Evolutionary conservation across 202 grass and related monocot genomes (phyloP).

Genomic region (Panicum virgatum): DNA sequence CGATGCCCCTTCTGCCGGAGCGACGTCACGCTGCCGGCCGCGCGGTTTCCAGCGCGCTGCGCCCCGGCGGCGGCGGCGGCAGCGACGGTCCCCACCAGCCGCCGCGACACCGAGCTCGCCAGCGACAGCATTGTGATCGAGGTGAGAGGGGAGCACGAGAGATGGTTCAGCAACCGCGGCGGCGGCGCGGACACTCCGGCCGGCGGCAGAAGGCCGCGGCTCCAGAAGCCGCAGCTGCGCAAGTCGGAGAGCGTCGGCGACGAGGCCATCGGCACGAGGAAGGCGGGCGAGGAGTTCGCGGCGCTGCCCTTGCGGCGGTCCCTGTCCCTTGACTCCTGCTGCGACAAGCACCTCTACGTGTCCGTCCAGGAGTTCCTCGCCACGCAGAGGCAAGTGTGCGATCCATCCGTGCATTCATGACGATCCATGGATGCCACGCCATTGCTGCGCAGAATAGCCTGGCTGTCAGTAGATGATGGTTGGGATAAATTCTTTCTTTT

Average conservation of each 20-base stretch:
- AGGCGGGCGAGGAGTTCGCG: conserved; percentile 46
- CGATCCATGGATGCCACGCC: not conserved
- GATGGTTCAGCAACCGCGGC: conserved; percentile 5
- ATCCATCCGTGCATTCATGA: not conserved
- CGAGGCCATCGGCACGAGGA: conserved; percentile 66
- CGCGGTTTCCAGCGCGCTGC: not conserved
- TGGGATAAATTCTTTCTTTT: conserved; percentile 26
- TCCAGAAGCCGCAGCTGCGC: not conserved
- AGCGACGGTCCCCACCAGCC: not conserved
- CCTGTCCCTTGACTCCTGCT: conserved; percentile 70
- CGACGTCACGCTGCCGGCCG: conserved; percentile 43
- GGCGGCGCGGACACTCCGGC: not conserved
- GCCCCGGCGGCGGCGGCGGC: not conserved
- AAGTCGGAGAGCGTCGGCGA: conserved; percentile 68
- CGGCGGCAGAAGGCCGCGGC: not conserved
- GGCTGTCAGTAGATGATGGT: not conserved
- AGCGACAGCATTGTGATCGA: conserved; percentile 47
- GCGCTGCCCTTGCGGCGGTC: conserved; percentile 74
- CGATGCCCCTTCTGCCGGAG: conserved; percentile 84
- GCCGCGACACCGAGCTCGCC: conserved; percentile 1
- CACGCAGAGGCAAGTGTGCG: conserved; percentile 28
- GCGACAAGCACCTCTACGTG: conserved; percentile 60
- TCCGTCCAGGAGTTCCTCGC: conserved; percentile 53
- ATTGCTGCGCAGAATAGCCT: conserved; percentile 12
- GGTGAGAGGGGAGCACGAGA: conserved; percentile 51